Percentiles rank a stretch among this genome's conserved stretches.
Evolutionary conservation across 371 early-diverging fungal genomes (phyloP).

Genomic region (Actinomortierella ambigua): DNA sequence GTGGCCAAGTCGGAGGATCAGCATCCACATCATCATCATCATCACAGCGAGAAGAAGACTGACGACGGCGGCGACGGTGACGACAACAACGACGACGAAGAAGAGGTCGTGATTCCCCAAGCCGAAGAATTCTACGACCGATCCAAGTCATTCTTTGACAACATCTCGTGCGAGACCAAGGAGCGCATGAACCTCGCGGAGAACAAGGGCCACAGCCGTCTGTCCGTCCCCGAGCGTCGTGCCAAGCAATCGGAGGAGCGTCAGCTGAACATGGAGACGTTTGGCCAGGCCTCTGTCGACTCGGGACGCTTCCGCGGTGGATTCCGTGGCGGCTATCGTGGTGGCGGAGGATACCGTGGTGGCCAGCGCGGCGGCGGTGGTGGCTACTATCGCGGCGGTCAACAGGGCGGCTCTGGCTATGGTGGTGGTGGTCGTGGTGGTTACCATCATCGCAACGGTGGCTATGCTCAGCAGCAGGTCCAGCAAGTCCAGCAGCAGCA

Average conservation of each 20-base stretch:
- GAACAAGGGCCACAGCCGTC: constrained; percentile 30
- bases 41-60: constrained; percentile 34
- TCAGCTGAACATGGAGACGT: constrained; percentile 91
- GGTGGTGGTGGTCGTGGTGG: constrained; percentile 23
- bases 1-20: constrained; percentile 22
- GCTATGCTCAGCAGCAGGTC: constrained; percentile 36
- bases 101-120: constrained; percentile 55
- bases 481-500: constrained; percentile 26
- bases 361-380: constrained; percentile 55
- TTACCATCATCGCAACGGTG: constrained; percentile 26
- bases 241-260: constrained; percentile 86
- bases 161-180: constrained; percentile 96
- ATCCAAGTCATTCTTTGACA: constrained; percentile 91
- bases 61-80: constrained; percentile 18
- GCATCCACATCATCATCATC: neutral
- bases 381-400: constrained; percentile 37
- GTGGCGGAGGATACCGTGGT: constrained; percentile 53
- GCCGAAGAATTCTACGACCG: constrained; percentile 73
- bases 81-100: constrained; percentile 51
- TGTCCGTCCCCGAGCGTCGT: constrained; percentile 68
- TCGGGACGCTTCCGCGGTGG: constrained; percentile 68
- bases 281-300: constrained; percentile 85
- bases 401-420: constrained; percentile 18
- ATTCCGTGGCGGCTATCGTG: constrained; percentile 60
- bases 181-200: constrained; percentile 70